Evolutionary conservation across 2,329 filamentous ascomycete species (phyloP).

Genomic region (Lasiodiplodia gonubiensis): DNA sequence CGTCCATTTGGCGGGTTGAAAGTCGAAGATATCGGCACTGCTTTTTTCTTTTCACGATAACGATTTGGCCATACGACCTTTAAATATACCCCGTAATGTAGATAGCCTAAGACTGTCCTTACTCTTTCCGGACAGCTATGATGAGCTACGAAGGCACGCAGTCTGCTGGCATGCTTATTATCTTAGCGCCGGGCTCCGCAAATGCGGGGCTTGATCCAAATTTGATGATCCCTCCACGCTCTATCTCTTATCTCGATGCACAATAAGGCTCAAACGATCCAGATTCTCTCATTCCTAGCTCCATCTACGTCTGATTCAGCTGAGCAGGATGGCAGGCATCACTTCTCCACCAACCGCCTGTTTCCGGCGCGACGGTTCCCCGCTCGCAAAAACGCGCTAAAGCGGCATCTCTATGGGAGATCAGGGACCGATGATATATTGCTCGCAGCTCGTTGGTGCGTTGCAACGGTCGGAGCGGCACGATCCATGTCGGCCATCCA

Average conservation of each 20-base stretch:
- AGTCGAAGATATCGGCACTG: neutral
- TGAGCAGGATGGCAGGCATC: no score
- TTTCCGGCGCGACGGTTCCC: neutral
- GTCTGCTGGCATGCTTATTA: constrained; percentile 4
- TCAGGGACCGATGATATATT: constrained; percentile 19
- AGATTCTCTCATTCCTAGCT: no score
- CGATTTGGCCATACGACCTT: constrained; percentile 14
- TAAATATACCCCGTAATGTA: constrained; percentile 26
- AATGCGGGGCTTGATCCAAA: neutral
- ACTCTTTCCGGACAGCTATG: constrained; percentile 10
- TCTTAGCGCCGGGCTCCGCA: neutral
- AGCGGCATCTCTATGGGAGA: neutral
- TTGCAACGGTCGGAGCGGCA: constrained; percentile 5
- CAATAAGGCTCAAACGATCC: no score
- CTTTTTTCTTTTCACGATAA: constrained; percentile 18
- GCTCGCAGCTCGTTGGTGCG: constrained; percentile 17
- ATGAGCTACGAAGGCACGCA: constrained; percentile 13
- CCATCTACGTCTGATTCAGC: no score
- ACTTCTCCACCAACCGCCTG: neutral
- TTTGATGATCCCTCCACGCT: neutral
- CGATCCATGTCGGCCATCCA: constrained; percentile 18
- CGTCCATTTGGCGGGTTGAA: neutral
- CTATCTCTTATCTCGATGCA: neutral
- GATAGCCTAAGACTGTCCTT: constrained; percentile 17
- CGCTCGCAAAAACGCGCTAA: neutral